Conservation (phyloP, 2,329 filamentous ascomycete species). For the Tolypocladium endophyticum region DNA sequence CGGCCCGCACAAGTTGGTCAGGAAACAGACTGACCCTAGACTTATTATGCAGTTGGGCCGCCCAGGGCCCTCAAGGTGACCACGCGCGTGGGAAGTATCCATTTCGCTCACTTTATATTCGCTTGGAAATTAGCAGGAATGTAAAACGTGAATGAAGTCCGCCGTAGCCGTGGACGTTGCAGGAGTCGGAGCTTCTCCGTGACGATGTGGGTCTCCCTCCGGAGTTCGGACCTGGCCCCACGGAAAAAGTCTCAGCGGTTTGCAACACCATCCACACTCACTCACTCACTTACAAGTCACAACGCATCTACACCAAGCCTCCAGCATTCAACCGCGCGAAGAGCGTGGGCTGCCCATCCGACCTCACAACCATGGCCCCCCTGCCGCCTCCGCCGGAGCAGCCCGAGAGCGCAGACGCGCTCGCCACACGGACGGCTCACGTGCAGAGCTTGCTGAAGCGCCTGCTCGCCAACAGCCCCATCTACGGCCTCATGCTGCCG, state of each 20-base stretch:
- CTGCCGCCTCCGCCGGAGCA: not conserved
- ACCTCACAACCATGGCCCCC: not conserved
- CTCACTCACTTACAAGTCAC: not conserved
- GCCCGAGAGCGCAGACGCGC: not conserved
- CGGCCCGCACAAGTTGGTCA: too few relatives aligned
- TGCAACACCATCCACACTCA: not conserved
- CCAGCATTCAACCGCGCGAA: not conserved
- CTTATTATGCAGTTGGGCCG: too few relatives aligned
- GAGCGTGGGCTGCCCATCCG: not conserved
- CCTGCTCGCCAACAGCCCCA: conserved; percentile 35
- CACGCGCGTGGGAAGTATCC: too few relatives aligned
- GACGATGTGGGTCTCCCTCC: not conserved
- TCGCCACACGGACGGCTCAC: conserved; percentile 9
- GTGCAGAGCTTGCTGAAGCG: conserved; percentile 20
- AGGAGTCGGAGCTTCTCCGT: not conserved
- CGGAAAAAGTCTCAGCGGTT: not conserved
- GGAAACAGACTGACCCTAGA: too few relatives aligned
- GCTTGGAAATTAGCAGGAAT: too few relatives aligned
- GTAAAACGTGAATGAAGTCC: too few relatives aligned
- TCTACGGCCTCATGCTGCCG: conserved; percentile 35
- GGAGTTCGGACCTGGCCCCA: not conserved
- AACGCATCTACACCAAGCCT: not conserved
- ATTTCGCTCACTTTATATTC: too few relatives aligned
- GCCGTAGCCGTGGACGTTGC: too few relatives aligned
- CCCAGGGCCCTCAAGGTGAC: too few relatives aligned